phyloP scores from a whole-genome alignment of 768 basidiomycete genomes.

The Rhizopogon vinicolor region DNA sequence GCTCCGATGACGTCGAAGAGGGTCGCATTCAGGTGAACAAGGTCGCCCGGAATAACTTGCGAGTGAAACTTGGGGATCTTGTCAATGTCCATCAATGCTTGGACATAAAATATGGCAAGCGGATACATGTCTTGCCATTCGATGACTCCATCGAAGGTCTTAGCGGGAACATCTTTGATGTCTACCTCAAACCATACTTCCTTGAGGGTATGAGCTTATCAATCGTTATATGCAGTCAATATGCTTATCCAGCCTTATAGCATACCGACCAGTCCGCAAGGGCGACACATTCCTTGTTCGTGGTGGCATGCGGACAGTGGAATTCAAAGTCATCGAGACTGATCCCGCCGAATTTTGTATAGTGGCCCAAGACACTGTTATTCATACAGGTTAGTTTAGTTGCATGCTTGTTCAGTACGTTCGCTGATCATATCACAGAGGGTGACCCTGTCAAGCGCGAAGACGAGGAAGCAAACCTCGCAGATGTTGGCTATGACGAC shows the following conservation, averaged over 20 bases:
- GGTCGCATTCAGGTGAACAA: slow-evolving; percentile 99
- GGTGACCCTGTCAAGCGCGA: slow-evolving; percentile 99
- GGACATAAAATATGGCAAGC: slow-evolving; percentile 99
- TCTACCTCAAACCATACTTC: slow-evolving; percentile 99
- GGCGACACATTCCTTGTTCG: slow-evolving; percentile 99
- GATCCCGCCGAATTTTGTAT: slow-evolving; percentile 99
- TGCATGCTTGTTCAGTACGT: neutral
- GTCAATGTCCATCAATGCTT: slow-evolving; percentile 94
- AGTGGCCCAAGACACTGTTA: slow-evolving; percentile 98
- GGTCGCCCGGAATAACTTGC: slow-evolving; percentile 98
- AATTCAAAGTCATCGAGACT: slow-evolving; percentile 99
- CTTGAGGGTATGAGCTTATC: slow-evolving; percentile 63
- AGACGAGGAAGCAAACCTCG: slow-evolving; percentile 95
- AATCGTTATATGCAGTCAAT: neutral
- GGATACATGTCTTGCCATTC: slow-evolving; percentile 94
- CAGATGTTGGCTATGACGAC: slow-evolving; percentile 98
- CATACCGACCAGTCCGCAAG: slow-evolving; percentile 94
- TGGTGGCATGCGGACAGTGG: slow-evolving; percentile 96
- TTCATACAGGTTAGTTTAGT: slow-evolving; percentile 64
- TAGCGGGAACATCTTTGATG: slow-evolving; percentile 97
- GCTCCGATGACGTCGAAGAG: slow-evolving; percentile 95
- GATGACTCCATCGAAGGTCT: slow-evolving; percentile 98
- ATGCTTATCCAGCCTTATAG: slow-evolving; percentile 28
- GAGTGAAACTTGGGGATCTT: slow-evolving; percentile 95
- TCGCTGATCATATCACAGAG: slow-evolving; percentile 44